Conservation (phyloP, 768 basidiomycete genomes). For the Lactarius evosmus region DNA sequence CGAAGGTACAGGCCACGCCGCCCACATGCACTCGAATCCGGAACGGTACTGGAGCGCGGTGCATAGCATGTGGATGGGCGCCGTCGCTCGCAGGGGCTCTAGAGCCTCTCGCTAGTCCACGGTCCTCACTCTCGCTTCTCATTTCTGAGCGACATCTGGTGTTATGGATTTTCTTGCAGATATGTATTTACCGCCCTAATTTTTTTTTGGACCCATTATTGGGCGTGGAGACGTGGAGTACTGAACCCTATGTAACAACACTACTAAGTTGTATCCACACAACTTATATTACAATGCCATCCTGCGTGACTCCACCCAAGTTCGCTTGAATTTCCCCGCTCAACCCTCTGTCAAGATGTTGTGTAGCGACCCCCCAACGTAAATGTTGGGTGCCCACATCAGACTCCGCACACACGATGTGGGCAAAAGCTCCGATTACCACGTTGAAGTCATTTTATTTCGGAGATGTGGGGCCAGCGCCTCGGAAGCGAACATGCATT, state of each 20-base stretch:
- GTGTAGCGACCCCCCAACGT: neutral
- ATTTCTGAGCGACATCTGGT: neutral
- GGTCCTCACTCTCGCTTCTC: neutral
- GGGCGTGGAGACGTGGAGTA: neutral
- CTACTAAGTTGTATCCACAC: too few species aligned
- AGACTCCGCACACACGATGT: neutral
- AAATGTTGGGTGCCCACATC: neutral
- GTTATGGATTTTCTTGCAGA: neutral
- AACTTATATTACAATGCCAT: neutral
- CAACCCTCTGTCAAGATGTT: neutral
- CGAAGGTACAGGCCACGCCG: conserved; percentile 23
- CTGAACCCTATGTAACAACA: neutral
- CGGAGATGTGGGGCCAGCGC: neutral
- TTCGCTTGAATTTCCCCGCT: neutral
- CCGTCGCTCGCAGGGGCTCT: conserved; percentile 1
- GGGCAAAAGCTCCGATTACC: neutral
- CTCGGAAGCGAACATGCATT: neutral
- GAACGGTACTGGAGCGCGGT: conserved; percentile 28
- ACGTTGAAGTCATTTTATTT: neutral
- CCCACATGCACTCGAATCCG: conserved; percentile 27
- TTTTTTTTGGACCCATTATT: neutral
- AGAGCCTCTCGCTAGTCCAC: neutral
- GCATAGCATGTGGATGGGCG: conserved; percentile 22
- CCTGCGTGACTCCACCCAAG: neutral
- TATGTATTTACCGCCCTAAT: neutral